Percentiles rank a stretch among this genome's conserved stretches.
Evolutionary conservation across 306 rosid genomes (phyloP).

Genomic region (Begonia loranthoides): DNA sequence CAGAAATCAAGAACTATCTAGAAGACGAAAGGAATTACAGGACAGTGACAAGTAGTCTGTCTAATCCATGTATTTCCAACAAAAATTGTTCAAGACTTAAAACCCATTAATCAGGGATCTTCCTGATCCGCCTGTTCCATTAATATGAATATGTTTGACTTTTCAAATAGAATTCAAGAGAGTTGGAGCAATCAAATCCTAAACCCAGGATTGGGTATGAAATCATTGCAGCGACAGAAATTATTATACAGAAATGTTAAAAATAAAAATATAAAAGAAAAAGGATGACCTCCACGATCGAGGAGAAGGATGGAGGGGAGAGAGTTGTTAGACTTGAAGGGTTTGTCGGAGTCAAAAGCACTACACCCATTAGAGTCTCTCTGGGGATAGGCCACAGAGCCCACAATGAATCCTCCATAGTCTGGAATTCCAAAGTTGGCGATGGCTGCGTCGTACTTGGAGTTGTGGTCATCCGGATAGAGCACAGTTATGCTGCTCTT

Average conservation of each 20-base stretch:
- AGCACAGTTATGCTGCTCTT: slow-evolving; percentile 52
- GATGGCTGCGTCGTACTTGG: slow-evolving; percentile 53
- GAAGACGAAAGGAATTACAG: no score
- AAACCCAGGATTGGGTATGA: no score
- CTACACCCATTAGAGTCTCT: slow-evolving; percentile 38
- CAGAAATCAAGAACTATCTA: slow-evolving; percentile 4
- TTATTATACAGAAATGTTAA: slow-evolving; percentile 5
- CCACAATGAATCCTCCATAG: slow-evolving; percentile 74
- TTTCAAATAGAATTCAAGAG: no score
- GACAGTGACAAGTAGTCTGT: no score
- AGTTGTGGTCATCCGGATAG: slow-evolving; percentile 29
- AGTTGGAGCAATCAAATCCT: no score
- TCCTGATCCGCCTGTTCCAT: no score
- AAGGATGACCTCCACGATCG: slow-evolving; percentile 76
- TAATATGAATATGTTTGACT: no score
- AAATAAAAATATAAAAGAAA: not conserved
- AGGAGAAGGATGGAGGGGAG: slow-evolving; percentile 53
- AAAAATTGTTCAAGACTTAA: no score
- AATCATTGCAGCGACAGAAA: not conserved
- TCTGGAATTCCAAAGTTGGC: slow-evolving; percentile 85
- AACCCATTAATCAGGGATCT: no score
- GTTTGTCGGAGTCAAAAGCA: slow-evolving; percentile 60
- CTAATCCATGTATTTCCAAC: no score
- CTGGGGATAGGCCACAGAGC: slow-evolving; percentile 52
- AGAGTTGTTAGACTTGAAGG: slow-evolving; percentile 26